A percentile compares a stretch with the other conserved stretches of the same genome.
Evolutionary conservation across 2,329 filamentous ascomycete species (phyloP).

Genomic region (Salinomyces thailandicus): DNA sequence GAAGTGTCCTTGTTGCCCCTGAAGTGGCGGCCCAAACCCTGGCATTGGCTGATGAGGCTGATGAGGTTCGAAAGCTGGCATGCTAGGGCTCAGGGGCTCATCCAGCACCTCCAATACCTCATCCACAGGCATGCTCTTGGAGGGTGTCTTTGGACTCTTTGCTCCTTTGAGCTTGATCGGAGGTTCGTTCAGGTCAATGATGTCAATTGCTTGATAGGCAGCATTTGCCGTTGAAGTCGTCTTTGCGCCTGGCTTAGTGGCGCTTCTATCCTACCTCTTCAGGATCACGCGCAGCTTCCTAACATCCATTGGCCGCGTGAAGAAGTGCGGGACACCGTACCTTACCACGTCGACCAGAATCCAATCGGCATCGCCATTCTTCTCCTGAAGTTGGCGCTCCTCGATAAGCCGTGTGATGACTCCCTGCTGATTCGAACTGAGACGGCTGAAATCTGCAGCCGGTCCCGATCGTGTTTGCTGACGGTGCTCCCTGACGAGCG

Average conservation of each 20-base stretch:
- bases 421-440: conserved; percentile 8
- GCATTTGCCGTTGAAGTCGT: not conserved
- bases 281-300: conserved; percentile 8
- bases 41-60: no score
- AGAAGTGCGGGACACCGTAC: conserved; percentile 3
- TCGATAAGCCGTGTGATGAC: conserved; percentile 9
- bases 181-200: conserved; percentile 10
- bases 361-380: conserved; percentile 10
- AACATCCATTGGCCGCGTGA: conserved; percentile 1
- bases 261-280: conserved; percentile 2
- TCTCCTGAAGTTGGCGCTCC: conserved; percentile 7
- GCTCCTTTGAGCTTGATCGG: conserved; percentile 1
- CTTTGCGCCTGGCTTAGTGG: conserved; percentile 2
- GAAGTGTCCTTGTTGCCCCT: no score
- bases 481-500: conserved; percentile 4
- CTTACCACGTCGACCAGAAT: conserved; percentile 7
- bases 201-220: conserved; percentile 6
- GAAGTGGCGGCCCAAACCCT: no score
- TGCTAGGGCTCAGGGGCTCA: no score
- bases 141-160: conserved; percentile 3
- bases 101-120: no score
- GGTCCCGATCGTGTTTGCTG: conserved; percentile 2
- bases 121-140: no score
- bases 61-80: no score
- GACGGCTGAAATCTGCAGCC: conserved; percentile 1